Evolutionary conservation across 306 rosid species (phyloP).

Genomic region (Prunus campanulata): DNA sequence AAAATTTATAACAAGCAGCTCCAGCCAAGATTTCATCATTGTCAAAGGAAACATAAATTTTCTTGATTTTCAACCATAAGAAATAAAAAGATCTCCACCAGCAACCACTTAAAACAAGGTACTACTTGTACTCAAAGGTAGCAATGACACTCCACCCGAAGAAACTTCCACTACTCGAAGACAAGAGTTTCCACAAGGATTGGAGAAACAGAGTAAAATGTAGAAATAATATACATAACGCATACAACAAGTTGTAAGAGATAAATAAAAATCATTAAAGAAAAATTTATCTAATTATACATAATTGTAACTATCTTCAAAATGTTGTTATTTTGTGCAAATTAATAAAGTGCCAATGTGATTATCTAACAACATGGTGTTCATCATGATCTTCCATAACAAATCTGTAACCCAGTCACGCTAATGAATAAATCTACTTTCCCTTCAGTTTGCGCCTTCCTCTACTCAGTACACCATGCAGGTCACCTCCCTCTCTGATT

Average conservation of each 20-base stretch:
- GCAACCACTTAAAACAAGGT: background rate
- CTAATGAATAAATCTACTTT: background rate
- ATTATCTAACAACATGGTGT: background rate
- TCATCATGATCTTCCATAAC: background rate
- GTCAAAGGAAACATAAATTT: background rate
- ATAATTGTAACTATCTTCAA: background rate
- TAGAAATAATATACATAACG: background rate
- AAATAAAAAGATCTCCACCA: background rate
- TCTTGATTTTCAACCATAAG: background rate
- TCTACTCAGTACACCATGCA: background rate
- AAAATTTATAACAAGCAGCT: background rate
- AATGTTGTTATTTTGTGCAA: background rate
- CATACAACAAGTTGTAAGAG: background rate
- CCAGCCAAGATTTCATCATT: background rate
- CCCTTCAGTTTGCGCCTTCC: background rate
- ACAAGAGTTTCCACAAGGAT: background rate
- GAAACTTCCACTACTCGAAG: background rate
- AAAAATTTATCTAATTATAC: background rate
- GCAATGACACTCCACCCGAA: background rate
- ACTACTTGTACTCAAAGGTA: background rate
- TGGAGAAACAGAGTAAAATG: background rate
- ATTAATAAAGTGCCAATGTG: conserved; percentile 1
- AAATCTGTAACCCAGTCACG: background rate
- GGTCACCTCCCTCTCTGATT: background rate
- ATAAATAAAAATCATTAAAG: background rate